phyloP scores from a whole-genome alignment of 2,329 filamentous ascomycete species.

The Monosporascus sp. region DNA sequence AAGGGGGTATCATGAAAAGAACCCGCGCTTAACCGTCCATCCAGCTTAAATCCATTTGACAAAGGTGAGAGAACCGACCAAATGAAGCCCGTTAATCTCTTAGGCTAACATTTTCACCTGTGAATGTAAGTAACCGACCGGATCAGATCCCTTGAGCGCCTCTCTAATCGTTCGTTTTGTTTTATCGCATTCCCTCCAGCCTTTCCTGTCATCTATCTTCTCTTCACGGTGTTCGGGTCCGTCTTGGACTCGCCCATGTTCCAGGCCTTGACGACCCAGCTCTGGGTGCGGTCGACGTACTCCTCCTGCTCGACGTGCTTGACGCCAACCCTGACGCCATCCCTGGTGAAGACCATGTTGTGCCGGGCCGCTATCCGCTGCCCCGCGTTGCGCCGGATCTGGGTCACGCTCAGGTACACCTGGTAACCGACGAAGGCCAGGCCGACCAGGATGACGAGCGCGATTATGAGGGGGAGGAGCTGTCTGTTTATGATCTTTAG shows the following conservation, averaged over 20 bases:
- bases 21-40: no score
- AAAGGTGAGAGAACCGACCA: no score
- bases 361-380: slow-evolving; percentile 65
- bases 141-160: no score
- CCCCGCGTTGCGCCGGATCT: slow-evolving; percentile 60
- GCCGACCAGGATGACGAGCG: slow-evolving; percentile 51
- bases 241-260: slow-evolving; percentile 36
- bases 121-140: no score
- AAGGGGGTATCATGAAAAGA: no score
- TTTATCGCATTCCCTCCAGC: slow-evolving; percentile 16
- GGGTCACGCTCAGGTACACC: slow-evolving; percentile 61
- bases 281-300: slow-evolving; percentile 70
- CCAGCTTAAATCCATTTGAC: no score
- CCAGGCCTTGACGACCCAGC: slow-evolving; percentile 61
- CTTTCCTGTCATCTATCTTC: slow-evolving; percentile 21
- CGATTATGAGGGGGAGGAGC: slow-evolving; percentile 61
- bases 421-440: slow-evolving; percentile 65
- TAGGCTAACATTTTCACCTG: no score
- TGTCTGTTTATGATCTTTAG: slow-evolving; percentile 34
- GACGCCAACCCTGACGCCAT: slow-evolving; percentile 65
- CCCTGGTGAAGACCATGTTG: slow-evolving; percentile 70
- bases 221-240: slow-evolving; percentile 26
- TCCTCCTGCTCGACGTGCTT: slow-evolving; percentile 63
- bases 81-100: no score
- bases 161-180: slow-evolving; percentile 10